These are phyloP conservation scores for Byssoonygena ceratinophila DNA, from an alignment of 2,329 filamentous ascomycete genomes.

Conservation along the genomic window DNA sequence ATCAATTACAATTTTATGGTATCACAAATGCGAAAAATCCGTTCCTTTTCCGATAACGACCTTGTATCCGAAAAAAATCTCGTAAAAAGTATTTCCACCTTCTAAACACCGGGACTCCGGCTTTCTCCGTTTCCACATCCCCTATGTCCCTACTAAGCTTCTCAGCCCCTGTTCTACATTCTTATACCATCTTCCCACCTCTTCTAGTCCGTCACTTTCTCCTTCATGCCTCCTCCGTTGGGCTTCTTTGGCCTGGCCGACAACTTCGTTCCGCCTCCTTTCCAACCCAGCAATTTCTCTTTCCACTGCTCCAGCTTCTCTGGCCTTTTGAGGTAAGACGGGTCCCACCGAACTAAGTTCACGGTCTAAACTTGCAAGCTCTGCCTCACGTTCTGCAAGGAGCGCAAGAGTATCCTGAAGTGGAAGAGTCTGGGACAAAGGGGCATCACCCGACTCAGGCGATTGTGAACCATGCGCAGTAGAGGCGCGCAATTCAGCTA, in stretches of 20 bases:
- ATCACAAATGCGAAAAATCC: background rate
- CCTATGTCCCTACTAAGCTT: constrained; percentile 21
- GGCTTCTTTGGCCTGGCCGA: constrained; percentile 39
- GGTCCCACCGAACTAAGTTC: constrained; percentile 37
- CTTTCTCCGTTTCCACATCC: background rate
- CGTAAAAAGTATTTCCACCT: background rate
- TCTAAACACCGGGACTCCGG: background rate
- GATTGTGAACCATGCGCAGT: constrained; percentile 49
- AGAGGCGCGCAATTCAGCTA: constrained; percentile 44
- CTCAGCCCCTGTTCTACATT: constrained; percentile 34
- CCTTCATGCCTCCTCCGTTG: constrained; percentile 36
- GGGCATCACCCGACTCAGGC: constrained; percentile 40
- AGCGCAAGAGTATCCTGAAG: constrained; percentile 34
- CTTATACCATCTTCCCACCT: constrained; percentile 39
- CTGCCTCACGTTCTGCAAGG: constrained; percentile 32
- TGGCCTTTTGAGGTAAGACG: constrained; percentile 34
- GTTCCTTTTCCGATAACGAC: background rate
- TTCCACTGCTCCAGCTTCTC: constrained; percentile 38
- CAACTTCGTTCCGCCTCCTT: constrained; percentile 37
- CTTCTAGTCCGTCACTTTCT: constrained; percentile 38
- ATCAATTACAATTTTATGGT: background rate
- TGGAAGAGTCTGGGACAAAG: constrained; percentile 32
- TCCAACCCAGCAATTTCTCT: constrained; percentile 34
- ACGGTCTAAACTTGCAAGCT: constrained; percentile 33
- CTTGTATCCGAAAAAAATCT: background rate